Evolutionary conservation across 192 early-diverging fungal genomes (phyloP).

Genomic region (Pilobolus umbonatus): DNA sequence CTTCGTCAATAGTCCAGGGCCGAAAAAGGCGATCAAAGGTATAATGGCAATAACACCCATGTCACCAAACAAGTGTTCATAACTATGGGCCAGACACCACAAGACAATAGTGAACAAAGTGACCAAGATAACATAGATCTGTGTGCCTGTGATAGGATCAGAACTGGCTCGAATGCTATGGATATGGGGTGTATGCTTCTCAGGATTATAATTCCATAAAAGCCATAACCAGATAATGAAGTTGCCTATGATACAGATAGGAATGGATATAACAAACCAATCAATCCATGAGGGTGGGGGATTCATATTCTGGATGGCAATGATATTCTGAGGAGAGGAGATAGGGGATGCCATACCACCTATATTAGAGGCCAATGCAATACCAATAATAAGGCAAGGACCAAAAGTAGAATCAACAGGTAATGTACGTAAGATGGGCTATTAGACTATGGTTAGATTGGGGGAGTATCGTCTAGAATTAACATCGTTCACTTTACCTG

Average conservation of each 20-base stretch:
- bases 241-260: slow-evolving; percentile 77
- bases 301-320: slow-evolving; percentile 90
- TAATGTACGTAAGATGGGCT: slow-evolving; percentile 90
- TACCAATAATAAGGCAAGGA: slow-evolving; percentile 89
- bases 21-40: slow-evolving; percentile 86
- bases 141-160: slow-evolving; percentile 53
- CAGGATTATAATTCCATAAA: slow-evolving; percentile 74
- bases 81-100: slow-evolving; percentile 81
- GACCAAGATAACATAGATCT: slow-evolving; percentile 75
- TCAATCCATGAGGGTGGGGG: slow-evolving; percentile 85
- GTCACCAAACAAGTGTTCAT: slow-evolving; percentile 80
- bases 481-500: slow-evolving; percentile 41
- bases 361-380: slow-evolving; percentile 92
- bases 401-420: slow-evolving; percentile 76
- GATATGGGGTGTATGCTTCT: slow-evolving; percentile 54
- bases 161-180: slow-evolving; percentile 54
- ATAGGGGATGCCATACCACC: slow-evolving; percentile 98
- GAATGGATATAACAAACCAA: slow-evolving; percentile 87
- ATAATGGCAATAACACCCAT: slow-evolving; percentile 96
- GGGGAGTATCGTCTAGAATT: background rate
- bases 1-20: slow-evolving; percentile 84
- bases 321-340: slow-evolving; percentile 95
- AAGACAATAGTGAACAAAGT: slow-evolving; percentile 75
- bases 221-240: slow-evolving; percentile 80
- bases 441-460: background rate